Conservation (phyloP, 148 eudicot species). For the Chenopodium album region DNA sequence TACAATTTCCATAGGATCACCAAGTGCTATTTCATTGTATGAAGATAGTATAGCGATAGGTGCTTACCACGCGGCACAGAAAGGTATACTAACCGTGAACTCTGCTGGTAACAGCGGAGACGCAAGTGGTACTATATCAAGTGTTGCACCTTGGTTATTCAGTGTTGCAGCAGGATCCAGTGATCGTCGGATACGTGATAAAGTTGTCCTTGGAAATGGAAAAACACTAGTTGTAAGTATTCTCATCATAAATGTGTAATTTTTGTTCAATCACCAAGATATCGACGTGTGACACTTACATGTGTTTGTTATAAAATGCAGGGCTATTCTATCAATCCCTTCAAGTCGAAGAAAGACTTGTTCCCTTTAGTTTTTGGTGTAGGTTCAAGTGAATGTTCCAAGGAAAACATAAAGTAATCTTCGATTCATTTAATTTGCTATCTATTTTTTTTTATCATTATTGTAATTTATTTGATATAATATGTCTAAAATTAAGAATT, state of each 20-base stretch:
- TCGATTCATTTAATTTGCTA: no score
- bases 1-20: no score
- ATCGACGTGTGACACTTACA: no score
- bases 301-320: neutral
- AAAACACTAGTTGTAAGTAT: neutral
- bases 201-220: conserved; percentile 33
- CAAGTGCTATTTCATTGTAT: no score
- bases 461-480: no score
- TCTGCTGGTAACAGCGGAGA: conserved; percentile 35
- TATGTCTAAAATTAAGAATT: neutral
- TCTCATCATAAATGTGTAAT: no score
- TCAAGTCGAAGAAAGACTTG: conserved; percentile 15
- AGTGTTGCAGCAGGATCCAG: conserved; percentile 38
- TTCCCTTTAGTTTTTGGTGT: conserved; percentile 42
- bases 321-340: conserved; percentile 11
- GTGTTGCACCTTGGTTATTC: conserved; percentile 56
- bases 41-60: no score
- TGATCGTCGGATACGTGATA: conserved; percentile 29
- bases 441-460: no score
- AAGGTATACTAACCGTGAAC: conserved; percentile 32
- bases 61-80: no score
- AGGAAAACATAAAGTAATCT: no score
- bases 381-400: no score
- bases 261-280: no score
- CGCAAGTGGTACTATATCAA: neutral